Conservation (phyloP, 1,284 basidiomycete species). For the Ustilago esculenta region DNA sequence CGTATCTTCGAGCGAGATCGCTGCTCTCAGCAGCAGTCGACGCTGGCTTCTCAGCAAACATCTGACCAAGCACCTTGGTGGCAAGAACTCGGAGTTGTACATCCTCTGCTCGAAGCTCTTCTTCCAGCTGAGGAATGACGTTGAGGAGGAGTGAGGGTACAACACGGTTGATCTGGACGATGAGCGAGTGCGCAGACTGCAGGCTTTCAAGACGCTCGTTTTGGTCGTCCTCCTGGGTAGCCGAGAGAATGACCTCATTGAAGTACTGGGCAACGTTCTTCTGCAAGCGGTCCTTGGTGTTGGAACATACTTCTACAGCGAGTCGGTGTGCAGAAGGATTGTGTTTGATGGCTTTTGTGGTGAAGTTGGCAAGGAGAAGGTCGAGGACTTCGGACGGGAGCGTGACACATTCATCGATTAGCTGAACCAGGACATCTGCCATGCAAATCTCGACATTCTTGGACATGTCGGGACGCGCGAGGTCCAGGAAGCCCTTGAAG, state of each 20-base stretch:
- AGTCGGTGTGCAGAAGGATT: slow-evolving; percentile 76
- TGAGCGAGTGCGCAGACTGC: slow-evolving; percentile 81
- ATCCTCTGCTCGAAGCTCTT: slow-evolving; percentile 84
- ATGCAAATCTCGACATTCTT: slow-evolving; percentile 90
- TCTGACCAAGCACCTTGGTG: slow-evolving; percentile 84
- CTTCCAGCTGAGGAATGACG: slow-evolving; percentile 91
- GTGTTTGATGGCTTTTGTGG: slow-evolving; percentile 73
- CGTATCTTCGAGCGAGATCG: slow-evolving; percentile 81
- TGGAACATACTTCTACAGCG: slow-evolving; percentile 87
- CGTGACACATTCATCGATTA: slow-evolving; percentile 84
- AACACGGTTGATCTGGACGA: slow-evolving; percentile 82
- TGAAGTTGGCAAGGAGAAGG: slow-evolving; percentile 83
- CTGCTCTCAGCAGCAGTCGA: slow-evolving; percentile 46
- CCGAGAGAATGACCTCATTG: slow-evolving; percentile 64
- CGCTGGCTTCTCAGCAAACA: slow-evolving; percentile 74
- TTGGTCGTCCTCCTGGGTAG: slow-evolving; percentile 66
- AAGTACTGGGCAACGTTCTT: slow-evolving; percentile 80
- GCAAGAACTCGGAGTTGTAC: slow-evolving; percentile 79
- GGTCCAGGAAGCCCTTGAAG: slow-evolving; percentile 82
- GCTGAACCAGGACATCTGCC: slow-evolving; percentile 84
- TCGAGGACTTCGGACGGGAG: slow-evolving; percentile 83
- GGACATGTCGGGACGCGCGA: slow-evolving; percentile 73
- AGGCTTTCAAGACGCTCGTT: slow-evolving; percentile 67
- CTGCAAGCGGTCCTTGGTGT: slow-evolving; percentile 84
- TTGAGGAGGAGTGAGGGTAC: slow-evolving; percentile 85